Evolutionary conservation across 768 basidiomycete genomes (phyloP).

Genomic region (Tricholoma flavovirens): DNA sequence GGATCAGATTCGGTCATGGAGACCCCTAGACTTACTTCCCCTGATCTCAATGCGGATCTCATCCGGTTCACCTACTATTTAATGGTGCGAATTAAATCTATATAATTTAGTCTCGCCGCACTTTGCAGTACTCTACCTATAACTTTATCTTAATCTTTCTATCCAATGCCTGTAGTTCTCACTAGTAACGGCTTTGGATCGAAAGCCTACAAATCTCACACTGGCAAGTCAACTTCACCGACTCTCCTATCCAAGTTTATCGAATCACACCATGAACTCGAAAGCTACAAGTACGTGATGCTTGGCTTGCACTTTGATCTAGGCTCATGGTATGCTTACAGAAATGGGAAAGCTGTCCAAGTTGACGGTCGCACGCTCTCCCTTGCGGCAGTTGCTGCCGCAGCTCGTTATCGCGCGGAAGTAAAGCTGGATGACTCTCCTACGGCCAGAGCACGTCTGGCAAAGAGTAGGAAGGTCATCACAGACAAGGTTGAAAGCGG

Average conservation of each 20-base stretch:
- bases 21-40: background rate
- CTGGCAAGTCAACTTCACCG: constrained; percentile 1
- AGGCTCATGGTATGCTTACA: constrained; percentile 15
- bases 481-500: constrained; percentile 60
- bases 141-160: background rate
- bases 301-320: background rate
- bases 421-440: constrained; percentile 25
- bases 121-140: background rate
- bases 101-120: background rate
- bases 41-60: constrained; percentile 11
- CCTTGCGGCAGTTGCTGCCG: constrained; percentile 50
- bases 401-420: constrained; percentile 39
- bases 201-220: background rate
- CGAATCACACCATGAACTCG: constrained; percentile 45
- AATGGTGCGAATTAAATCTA: constrained; percentile 9
- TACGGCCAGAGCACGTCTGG: constrained; percentile 40
- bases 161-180: constrained; percentile 23
- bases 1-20: background rate
- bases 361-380: constrained; percentile 54
- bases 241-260: constrained; percentile 34
- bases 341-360: constrained; percentile 41
- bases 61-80: constrained; percentile 17
- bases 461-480: constrained; percentile 61
- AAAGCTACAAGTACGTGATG: constrained; percentile 45
- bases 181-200: constrained; percentile 4